A percentile compares a stretch with the other conserved stretches of the same genome.
phyloP scores from a whole-genome alignment of 306 rosid species.

The Carpinus fangiana region DNA sequence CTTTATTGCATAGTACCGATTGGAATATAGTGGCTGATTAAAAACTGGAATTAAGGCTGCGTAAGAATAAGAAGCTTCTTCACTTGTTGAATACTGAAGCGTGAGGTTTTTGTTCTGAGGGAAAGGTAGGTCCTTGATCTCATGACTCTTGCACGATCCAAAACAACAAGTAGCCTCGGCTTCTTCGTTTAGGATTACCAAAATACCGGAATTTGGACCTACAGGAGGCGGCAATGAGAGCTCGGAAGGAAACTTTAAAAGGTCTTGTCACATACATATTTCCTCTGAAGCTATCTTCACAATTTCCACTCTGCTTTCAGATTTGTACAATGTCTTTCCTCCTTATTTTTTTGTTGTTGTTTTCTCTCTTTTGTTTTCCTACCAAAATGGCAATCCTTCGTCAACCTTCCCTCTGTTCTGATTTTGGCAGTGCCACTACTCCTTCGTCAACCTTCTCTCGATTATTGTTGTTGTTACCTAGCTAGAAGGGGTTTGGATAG shows the following conservation, averaged over 20 bases:
- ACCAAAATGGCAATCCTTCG: no score
- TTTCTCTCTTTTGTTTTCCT: no score
- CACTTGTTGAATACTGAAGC: not conserved
- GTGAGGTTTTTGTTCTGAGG: slow-evolving; percentile 41
- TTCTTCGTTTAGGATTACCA: slow-evolving; percentile 33
- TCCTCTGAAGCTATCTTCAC: not conserved
- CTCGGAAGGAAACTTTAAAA: slow-evolving; percentile 15
- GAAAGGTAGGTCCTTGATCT: slow-evolving; percentile 30
- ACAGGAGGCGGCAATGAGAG: slow-evolving; percentile 26
- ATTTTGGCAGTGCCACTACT: no score
- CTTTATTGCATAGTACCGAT: slow-evolving; percentile 47
- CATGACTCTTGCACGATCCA: slow-evolving; percentile 6
- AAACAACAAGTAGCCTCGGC: slow-evolving; percentile 25
- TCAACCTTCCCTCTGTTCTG: no score
- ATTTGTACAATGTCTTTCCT: no score
- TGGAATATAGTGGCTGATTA: slow-evolving; percentile 54
- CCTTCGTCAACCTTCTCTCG: no score
- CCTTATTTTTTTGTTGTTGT: no score
- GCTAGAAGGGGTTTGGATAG: no score
- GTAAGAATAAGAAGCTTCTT: not conserved
- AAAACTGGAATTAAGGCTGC: slow-evolving; percentile 55
- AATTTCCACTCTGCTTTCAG: not conserved
- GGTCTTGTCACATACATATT: slow-evolving; percentile 41
- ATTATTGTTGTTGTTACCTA: no score
- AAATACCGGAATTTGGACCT: slow-evolving; percentile 40